Evolutionary conservation across 1,284 basidiomycete genomes (phyloP).

Genomic region (Cutaneotrichosporon spelunceum): DNA sequence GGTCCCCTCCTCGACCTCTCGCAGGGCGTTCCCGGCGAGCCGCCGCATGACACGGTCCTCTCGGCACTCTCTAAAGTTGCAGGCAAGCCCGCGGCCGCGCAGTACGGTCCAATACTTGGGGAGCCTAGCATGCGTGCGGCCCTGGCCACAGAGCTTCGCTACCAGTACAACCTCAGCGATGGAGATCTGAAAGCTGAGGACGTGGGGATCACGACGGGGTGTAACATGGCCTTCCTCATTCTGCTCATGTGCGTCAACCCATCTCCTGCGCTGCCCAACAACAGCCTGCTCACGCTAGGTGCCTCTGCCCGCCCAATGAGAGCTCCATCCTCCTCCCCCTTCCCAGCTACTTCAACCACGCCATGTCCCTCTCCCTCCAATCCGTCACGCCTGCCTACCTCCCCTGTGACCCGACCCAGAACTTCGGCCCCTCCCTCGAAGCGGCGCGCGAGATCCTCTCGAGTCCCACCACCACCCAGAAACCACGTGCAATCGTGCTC

Average conservation of each 20-base stretch:
- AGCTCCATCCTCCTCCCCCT: constrained; percentile 70
- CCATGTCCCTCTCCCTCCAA: constrained; percentile 70
- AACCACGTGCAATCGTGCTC: constrained; percentile 65
- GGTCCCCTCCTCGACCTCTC: constrained; percentile 68
- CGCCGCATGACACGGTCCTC: constrained; percentile 61
- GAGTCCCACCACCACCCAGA: constrained; percentile 10
- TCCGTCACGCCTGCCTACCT: constrained; percentile 64
- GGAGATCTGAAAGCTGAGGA: constrained; percentile 19
- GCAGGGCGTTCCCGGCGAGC: constrained; percentile 65
- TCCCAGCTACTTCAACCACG: constrained; percentile 79
- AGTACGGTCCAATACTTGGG: constrained; percentile 68
- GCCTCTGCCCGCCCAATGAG: constrained; percentile 67
- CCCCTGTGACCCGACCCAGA: constrained; percentile 58
- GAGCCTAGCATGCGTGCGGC: constrained; percentile 60
- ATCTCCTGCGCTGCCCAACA: no score
- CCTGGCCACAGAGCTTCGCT: constrained; percentile 64
- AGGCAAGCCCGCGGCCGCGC: constrained; percentile 54
- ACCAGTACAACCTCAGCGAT: constrained; percentile 57
- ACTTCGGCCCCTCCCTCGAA: constrained; percentile 60
- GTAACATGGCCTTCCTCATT: constrained; percentile 52
- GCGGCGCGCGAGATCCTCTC: constrained; percentile 33
- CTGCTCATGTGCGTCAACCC: constrained; percentile 29
- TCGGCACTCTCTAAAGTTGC: constrained; percentile 57
- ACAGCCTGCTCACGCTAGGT: constrained; percentile 35
- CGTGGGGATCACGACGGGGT: constrained; percentile 45